Evolutionary conservation across 2,329 filamentous ascomycete genomes (phyloP), one percentile per base, ranked within the genome.

Genomic region (Ophidiomyces ophidiicola): DNA sequence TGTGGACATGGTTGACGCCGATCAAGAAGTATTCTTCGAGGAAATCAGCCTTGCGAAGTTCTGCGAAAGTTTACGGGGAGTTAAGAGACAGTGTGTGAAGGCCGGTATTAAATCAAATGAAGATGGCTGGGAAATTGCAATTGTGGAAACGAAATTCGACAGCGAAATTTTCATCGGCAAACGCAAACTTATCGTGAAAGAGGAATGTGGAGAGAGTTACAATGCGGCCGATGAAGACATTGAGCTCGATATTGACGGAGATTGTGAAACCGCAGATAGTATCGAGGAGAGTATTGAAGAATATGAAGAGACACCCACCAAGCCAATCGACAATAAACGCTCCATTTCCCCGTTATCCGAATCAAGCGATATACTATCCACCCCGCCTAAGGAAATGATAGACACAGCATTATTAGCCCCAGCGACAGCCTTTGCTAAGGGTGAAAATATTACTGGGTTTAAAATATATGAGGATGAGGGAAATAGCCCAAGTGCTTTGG

Each of bases 111-210:
- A 32, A 5, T 21, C 33, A 10, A 26, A 18, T 8, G 44, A 45
- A 10, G 23, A 34, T 1, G 46, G 49, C 34, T 48, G 52, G 23
- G 54, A 52, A 23, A 49, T 52, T 18, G 60, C 58, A 12, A 62
- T 63, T 44, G 48, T 62, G 11, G 60, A 63, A 45, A 64, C 61
- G 2, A 61, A 60, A 40, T 62, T 60, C 58, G 60, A 62, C 24
- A 47, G 43, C 5, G 48, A 50, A 36, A 54, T 50, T 32, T 29
- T 32, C 17, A 6, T 19, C n/a, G 4, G 20, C 10, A n/a, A 25
- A 28, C 26, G 26, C 31, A 24, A 36, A 26, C 18, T 11, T 30
- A 8, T 34, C 4, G 20, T 40, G 32, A 29, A 10, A 17, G 19
- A 26, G 14, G 19, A 31, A 21, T 32, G 17, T n/a, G 21, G 21